Evolutionary conservation across 2,329 filamentous ascomycete species (phyloP), one percentile per base, ranked within the genome.

Genomic region (Ascochyta rabiei): DNA sequence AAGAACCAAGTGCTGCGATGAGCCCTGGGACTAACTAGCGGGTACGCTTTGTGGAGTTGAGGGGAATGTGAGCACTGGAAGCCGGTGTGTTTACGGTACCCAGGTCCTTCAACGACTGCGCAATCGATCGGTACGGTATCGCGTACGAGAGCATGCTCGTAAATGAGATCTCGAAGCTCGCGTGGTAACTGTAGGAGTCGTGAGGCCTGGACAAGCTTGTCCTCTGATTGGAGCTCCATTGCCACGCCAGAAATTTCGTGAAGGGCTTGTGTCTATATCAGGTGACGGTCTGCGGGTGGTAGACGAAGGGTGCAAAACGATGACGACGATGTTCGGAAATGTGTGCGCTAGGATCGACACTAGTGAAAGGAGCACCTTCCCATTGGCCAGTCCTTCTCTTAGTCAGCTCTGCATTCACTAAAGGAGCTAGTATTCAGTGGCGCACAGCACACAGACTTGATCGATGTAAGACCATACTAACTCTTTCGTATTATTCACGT

Each of bases 161-260:
- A 64, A 23, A 67, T 66, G 5, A 63, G 48, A 26, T 67, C 61
- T 21, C 64, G 61, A 6, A 67, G 38, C 44, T 67, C 64, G 28
- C 60, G 63, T 13, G 64, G 63, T 21, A 66, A 52, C 9, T 34
- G 6, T 15, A 40, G 26, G 4, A 54, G 18, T 19, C 26, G 39
- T 10, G 40, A 54, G 18, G 33, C n/a, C 9, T n/a, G 45, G 5
- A 13, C 9, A 19, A 9, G 4, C 13, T 26, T n/a, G 5, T 10
- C 31, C 21, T 19, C 24, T 13, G 9, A 12, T 3, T 7, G 10
- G n/a, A 1, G 6, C 10, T n/a, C 24, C 46, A 41, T 26, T 21
- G 6, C 26, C 6, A 34, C 31, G 3, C 2, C 6, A 34, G 31
- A 16, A 8, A 6, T n/a, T 1, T 16, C 7, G 31, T 7, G 2